Conservation (phyloP, 2,329 filamentous ascomycete genomes). For the Thelonectria discophora region DNA sequence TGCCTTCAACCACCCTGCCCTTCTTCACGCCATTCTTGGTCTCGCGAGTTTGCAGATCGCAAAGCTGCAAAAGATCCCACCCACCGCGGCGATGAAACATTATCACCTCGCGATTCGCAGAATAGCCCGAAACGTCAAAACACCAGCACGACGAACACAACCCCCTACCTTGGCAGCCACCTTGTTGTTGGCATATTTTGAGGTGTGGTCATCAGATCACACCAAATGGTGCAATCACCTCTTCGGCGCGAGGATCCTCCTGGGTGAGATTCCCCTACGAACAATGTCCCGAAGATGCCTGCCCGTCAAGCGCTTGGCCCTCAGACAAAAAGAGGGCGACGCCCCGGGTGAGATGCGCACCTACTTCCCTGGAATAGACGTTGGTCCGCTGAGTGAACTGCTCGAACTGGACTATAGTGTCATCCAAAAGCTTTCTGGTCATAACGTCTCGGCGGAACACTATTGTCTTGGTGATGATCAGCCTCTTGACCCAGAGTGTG, state of each 20-base stretch:
- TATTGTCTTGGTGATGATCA: conserved; percentile 48
- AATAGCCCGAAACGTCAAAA: conserved; percentile 78
- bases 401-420: conserved; percentile 54
- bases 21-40: conserved; percentile 91
- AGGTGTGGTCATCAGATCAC: conserved; percentile 94
- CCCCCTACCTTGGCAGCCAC: conserved; percentile 89
- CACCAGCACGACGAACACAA: conserved; percentile 73
- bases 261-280: conserved; percentile 82
- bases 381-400: conserved; percentile 37
- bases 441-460: conserved; percentile 49
- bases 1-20: conserved; percentile 83
- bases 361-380: conserved; percentile 39
- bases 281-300: conserved; percentile 77
- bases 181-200: conserved; percentile 87
- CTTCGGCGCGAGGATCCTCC: conserved; percentile 81
- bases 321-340: conserved; percentile 46
- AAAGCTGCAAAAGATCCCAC: conserved; percentile 76
- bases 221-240: conserved; percentile 96
- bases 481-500: conserved; percentile 35
- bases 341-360: conserved; percentile 47
- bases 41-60: conserved; percentile 88
- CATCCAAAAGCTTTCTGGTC: conserved; percentile 53
- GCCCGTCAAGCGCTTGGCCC: conserved; percentile 61
- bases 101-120: conserved; percentile 87
- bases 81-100: conserved; percentile 86